Evolutionary conservation across 805 yeast species (phyloP).

Genomic region (Starmerella vitae): DNA sequence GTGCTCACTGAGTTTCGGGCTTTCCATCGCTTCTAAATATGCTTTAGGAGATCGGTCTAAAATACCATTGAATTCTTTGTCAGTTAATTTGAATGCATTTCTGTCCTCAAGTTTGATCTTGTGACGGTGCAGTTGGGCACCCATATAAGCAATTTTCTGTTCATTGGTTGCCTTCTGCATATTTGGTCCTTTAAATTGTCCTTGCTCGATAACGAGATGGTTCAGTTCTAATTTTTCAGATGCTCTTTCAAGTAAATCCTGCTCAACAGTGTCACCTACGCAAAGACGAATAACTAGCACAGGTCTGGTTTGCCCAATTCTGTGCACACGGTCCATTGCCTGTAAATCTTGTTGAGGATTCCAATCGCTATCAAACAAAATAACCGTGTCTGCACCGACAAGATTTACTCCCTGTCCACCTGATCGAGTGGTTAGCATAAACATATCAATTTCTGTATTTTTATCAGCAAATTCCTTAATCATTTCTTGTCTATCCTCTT

Average conservation of each 20-base stretch:
- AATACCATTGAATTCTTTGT: slow-evolving; percentile 16
- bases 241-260: slow-evolving; percentile 63
- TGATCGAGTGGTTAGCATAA: slow-evolving; percentile 77
- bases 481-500: slow-evolving; percentile 49
- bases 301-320: slow-evolving; percentile 82
- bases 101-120: slow-evolving; percentile 33
- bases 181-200: slow-evolving; percentile 28
- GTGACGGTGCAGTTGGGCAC: slow-evolving; percentile 24
- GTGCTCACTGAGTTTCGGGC: slow-evolving; percentile 14
- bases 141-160: slow-evolving; percentile 14
- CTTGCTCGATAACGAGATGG: slow-evolving; percentile 56
- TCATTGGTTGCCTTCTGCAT: slow-evolving; percentile 6
- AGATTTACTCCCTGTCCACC: slow-evolving; percentile 90
- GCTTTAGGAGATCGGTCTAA: slow-evolving; percentile 20
- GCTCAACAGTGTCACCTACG: slow-evolving; percentile 69
- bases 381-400: slow-evolving; percentile 77
- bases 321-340: slow-evolving; percentile 89
- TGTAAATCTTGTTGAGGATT: slow-evolving; percentile 94
- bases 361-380: slow-evolving; percentile 89
- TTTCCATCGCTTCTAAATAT: slow-evolving; percentile 13
- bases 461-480: slow-evolving; percentile 40
- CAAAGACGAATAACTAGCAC: slow-evolving; percentile 71
- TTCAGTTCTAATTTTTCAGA: slow-evolving; percentile 69
- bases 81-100: slow-evolving; percentile 12
- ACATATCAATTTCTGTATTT: slow-evolving; percentile 33